Evolutionary conservation across 2,329 filamentous ascomycete species (phyloP), one percentile per base, ranked within the genome.

Genomic region (Zymoseptoria pseudotritici): DNA sequence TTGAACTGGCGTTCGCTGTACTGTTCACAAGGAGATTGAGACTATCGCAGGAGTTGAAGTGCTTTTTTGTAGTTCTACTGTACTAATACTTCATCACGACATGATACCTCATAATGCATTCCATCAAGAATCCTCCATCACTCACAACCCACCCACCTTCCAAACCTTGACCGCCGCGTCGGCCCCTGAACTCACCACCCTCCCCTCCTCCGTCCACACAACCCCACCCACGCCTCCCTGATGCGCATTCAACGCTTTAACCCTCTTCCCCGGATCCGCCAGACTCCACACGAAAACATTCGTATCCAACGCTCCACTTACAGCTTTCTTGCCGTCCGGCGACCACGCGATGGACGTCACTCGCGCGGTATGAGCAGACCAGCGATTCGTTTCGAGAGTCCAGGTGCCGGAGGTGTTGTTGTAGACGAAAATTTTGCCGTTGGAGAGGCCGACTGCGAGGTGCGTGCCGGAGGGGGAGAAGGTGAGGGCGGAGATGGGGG

Each of bases 191-290:
- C 88, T 95, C 9, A 89, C 86, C 55, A 97, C 81, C 76, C 83
- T 90, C 4, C 57, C 60, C 8, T 82, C 84, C 26, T 81, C 82
- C 13, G 90, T 81, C 91, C 93, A 99, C 11, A 83, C 83, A 17
- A 97, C 88, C 17, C 90, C 93, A 66, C 88, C 91, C 19, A 97
- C 91, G 9, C 94, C 94, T 71, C 97, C 94, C 77, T 97, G 97
- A 78, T 99, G 94, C 55, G 93, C 91, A 71, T 96, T 96, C 21
- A 86, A 77, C 13, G 86, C 87, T 78, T 94, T 93, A 66, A 95
- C 83, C 66, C 93, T 83, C 75, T 89, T 89, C 2, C 90, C 91
- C 0, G 93, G 93, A 72, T 90, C 89, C 51, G 80, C 78, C 58
- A 97, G 75, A 73, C 90, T 96, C 91, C 94, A 99, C 29, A 96